These are phyloP conservation scores for Pistacia atlantica DNA, from an alignment of 345 rosid genomes.

Conservation along the genomic window DNA sequence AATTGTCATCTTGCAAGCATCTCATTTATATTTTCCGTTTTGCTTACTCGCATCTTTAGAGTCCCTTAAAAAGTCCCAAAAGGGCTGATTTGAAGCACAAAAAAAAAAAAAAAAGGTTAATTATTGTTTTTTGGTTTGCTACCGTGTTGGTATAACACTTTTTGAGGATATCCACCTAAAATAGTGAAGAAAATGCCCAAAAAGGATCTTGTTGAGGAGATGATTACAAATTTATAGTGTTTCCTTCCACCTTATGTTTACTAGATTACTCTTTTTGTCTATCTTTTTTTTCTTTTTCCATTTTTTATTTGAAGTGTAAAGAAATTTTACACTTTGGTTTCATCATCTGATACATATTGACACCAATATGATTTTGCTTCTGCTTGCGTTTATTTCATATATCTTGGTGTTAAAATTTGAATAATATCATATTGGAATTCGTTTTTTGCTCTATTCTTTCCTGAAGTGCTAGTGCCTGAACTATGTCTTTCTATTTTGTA, in stretches of 20 bases:
- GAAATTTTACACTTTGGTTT: not conserved
- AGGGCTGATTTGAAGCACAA: too few species aligned
- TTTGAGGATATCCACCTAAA: conserved; percentile 92
- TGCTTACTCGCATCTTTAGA: too few species aligned
- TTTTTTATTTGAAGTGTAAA: conserved; percentile 1
- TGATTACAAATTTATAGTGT: conserved; percentile 21
- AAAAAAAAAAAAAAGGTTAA: not conserved
- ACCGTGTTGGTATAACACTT: conserved; percentile 8
- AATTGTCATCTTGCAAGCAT: too few species aligned
- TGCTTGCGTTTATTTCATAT: not conserved
- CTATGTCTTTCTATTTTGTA: conserved; percentile 29
- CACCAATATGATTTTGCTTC: conserved; percentile 1
- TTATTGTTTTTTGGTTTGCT: not conserved
- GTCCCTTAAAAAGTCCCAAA: too few species aligned
- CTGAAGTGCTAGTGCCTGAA: not conserved
- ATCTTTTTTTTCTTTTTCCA: not conserved
- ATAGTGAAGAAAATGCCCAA: conserved; percentile 95
- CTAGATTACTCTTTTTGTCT: not conserved
- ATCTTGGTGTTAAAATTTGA: not conserved
- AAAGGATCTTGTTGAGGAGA: conserved; percentile 96
- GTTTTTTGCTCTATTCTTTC: not conserved
- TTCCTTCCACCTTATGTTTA: conserved; percentile 3
- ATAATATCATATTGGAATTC: not conserved
- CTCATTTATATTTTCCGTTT: too few species aligned
- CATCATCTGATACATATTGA: not conserved